Evolutionary conservation across 1,139 yeast genomes (phyloP).

Genomic region (Yamadazyma friedrichii): DNA sequence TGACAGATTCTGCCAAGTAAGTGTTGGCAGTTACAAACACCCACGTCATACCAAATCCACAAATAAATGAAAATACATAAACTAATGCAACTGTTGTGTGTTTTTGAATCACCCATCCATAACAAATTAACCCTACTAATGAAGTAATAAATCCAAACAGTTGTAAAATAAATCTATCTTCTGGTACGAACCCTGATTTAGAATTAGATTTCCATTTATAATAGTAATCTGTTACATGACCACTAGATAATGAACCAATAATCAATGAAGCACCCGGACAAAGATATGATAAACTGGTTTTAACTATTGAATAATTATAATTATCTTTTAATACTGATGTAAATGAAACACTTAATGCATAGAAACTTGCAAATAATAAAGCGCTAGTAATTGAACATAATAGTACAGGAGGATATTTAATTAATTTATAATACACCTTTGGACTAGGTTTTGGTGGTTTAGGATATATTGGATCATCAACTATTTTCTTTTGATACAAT

Average conservation of each 20-base stretch:
- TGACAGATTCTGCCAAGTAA: slow-evolving; percentile 52
- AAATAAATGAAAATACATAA: slow-evolving; percentile 43
- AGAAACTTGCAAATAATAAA: slow-evolving; percentile 53
- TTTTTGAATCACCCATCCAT: slow-evolving; percentile 53
- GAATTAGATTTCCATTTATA: slow-evolving; percentile 19
- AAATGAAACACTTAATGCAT: slow-evolving; percentile 54
- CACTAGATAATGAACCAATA: slow-evolving; percentile 51
- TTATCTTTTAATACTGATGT: slow-evolving; percentile 36
- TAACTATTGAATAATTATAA: slow-evolving; percentile 35
- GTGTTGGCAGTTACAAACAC: slow-evolving; percentile 58
- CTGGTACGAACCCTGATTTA: slow-evolving; percentile 38
- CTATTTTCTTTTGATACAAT: slow-evolving; percentile 26
- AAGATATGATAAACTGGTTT: slow-evolving; percentile 47
- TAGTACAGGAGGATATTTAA: slow-evolving; percentile 44
- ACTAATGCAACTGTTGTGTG: slow-evolving; percentile 44
- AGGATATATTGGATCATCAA: slow-evolving; percentile 30
- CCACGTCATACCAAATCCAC: slow-evolving; percentile 61
- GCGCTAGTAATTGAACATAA: slow-evolving; percentile 52
- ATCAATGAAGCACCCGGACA: slow-evolving; percentile 56
- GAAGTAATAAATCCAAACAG: slow-evolving; percentile 44
- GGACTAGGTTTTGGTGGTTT: slow-evolving; percentile 50
- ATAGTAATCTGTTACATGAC: slow-evolving; percentile 46
- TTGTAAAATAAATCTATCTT: slow-evolving; percentile 47
- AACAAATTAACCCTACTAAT: slow-evolving; percentile 48
- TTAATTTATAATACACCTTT: slow-evolving; percentile 31